phyloP scores from a whole-genome alignment of 1,139 yeast genomes.

The Magnusiomyces sp. region DNA sequence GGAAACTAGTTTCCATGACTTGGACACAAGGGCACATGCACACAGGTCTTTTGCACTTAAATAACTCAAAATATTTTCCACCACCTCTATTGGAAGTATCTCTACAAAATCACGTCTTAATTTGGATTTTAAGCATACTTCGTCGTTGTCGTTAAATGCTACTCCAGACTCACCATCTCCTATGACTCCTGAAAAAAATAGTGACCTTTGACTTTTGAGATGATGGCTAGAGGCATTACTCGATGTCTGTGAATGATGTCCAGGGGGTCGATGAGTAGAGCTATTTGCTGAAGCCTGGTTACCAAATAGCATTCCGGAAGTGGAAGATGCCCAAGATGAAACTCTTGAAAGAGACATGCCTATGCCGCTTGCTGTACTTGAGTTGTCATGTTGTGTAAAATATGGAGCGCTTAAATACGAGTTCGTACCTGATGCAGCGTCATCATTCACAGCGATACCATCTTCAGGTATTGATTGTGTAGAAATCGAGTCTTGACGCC shows the following conservation, averaged over 20 bases:
- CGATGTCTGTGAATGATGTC: no score
- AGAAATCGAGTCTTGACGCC: neutral
- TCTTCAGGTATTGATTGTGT: neutral
- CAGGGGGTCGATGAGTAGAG: no score
- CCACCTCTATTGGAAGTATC: conserved; percentile 26
- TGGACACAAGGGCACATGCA: conserved; percentile 22
- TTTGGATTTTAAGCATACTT: neutral
- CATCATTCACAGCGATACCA: neutral
- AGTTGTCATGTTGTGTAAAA: conserved; percentile 3
- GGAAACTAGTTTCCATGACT: conserved; percentile 21
- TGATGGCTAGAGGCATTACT: no score
- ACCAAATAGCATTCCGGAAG: conserved; percentile 10
- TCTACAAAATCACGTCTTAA: conserved; percentile 18
- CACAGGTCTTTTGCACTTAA: conserved; percentile 19
- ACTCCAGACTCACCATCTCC: conserved; percentile 20
- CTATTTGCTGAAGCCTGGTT: neutral
- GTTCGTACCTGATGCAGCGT: neutral
- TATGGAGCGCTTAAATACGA: neutral
- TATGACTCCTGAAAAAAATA: neutral
- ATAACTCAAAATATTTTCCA: conserved; percentile 19
- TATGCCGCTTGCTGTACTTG: conserved; percentile 1
- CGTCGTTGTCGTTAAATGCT: conserved; percentile 17
- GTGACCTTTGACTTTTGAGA: neutral
- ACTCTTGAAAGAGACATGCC: conserved; percentile 8
- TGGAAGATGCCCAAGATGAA: conserved; percentile 16